Evolutionary conservation across 176 grass and related monocot species (phyloP).

Genomic region (Elaeis guineensis): DNA sequence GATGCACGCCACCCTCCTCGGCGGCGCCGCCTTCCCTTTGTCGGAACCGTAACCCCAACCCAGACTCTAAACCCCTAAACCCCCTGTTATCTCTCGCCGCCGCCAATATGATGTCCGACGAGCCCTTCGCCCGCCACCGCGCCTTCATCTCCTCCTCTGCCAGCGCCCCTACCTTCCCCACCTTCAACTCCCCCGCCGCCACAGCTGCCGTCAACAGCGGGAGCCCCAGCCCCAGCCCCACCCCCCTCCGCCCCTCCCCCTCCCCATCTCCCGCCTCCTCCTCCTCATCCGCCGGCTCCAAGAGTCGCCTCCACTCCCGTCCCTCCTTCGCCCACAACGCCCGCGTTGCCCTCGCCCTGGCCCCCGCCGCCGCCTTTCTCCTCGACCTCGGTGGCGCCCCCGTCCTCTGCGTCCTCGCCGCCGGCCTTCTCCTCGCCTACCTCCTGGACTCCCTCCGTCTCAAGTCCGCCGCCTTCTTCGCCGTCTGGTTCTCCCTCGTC

Average conservation of each 20-base stretch:
- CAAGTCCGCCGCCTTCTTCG: conserved; percentile 63
- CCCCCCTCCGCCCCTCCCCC: conserved; percentile 36
- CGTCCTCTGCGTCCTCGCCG: conserved; percentile 60
- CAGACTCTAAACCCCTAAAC: conserved; percentile 45
- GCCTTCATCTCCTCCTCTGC: conserved; percentile 62
- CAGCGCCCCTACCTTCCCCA: conserved; percentile 52
- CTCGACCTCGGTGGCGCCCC: conserved; percentile 77
- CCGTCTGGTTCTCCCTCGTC: conserved; percentile 66
- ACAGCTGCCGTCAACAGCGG: conserved; percentile 36
- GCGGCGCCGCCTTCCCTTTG: background rate
- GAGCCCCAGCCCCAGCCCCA: conserved; percentile 43
- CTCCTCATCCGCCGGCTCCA: conserved; percentile 8
- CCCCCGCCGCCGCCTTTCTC: conserved; percentile 67
- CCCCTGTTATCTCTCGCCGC: background rate
- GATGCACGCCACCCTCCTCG: conserved; percentile 9
- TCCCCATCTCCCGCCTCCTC: conserved; percentile 13
- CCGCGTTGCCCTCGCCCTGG: conserved; percentile 57
- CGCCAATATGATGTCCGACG: conserved; percentile 52
- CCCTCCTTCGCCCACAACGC: conserved; percentile 60
- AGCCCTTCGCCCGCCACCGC: conserved; percentile 45
- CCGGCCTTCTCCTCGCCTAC: conserved; percentile 68
- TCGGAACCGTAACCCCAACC: conserved; percentile 10
- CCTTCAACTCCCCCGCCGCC: conserved; percentile 32
- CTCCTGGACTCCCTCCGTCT: conserved; percentile 66
- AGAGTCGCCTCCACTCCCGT: conserved; percentile 23